Percentiles rank a stretch among this genome's conserved stretches.
These are phyloP conservation scores for Fusarium luffae DNA, from an alignment of 2,329 filamentous ascomycete genomes.

Conservation along the genomic window DNA sequence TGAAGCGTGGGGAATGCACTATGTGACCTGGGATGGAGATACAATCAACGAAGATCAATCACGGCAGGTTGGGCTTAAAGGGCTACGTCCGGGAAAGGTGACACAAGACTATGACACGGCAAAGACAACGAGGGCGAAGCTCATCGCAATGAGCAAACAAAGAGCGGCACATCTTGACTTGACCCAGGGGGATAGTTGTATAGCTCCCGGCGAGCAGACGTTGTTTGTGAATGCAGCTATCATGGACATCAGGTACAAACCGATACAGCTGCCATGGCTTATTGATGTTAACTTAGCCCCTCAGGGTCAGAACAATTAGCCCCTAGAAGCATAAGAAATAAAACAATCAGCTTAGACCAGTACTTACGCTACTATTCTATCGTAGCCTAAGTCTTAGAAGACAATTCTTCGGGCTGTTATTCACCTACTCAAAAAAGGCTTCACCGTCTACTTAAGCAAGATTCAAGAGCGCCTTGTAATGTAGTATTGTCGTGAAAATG, in stretches of 20 bases:
- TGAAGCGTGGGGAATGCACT: conserved; percentile 66
- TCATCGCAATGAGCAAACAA: conserved; percentile 41
- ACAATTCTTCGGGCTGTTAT: no score
- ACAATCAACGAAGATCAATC: conserved; percentile 58
- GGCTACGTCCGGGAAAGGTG: conserved; percentile 35
- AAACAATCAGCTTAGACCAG: no score
- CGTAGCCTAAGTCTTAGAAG: no score
- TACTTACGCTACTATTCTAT: no score
- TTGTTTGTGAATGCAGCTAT: conserved; percentile 71
- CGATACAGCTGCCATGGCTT: conserved; percentile 63
- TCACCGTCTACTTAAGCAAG: no score
- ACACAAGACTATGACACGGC: conserved; percentile 30
- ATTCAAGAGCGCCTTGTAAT: no score
- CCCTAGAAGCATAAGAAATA: no score
- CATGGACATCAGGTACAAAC: conserved; percentile 55
- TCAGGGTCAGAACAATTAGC: not conserved
- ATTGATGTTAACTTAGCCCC: conserved; percentile 59
- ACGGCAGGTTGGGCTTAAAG: conserved; percentile 49
- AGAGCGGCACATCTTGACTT: conserved; percentile 54
- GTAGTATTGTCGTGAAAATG: not conserved
- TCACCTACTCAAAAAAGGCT: no score
- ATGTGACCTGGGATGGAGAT: conserved; percentile 60
- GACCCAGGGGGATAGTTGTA: conserved; percentile 45
- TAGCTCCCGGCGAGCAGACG: conserved; percentile 59
- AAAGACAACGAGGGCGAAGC: conserved; percentile 23